Conservation (phyloP, 768 basidiomycete species). For the Cubamyces lactineus region DNA sequence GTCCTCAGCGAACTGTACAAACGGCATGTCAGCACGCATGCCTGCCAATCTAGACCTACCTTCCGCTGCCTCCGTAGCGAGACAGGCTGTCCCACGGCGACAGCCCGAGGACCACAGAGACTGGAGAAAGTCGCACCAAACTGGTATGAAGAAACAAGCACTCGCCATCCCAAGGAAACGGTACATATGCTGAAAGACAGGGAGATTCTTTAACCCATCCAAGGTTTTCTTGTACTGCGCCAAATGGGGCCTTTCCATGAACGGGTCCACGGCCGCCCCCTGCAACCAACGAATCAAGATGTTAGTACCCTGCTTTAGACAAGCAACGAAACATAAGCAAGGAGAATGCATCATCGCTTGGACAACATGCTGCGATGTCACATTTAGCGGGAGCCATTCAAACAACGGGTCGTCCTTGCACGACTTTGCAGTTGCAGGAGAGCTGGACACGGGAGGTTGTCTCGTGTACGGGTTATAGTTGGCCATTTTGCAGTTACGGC, state of each 20-base stretch:
- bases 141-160: constrained; percentile 18
- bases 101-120: neutral
- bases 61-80: too few relatives aligned
- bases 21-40: constrained; percentile 33
- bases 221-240: constrained; percentile 86
- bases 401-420: constrained; percentile 29
- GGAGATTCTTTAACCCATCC: constrained; percentile 81
- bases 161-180: constrained; percentile 89
- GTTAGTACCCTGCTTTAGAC: neutral
- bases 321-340: too few relatives aligned
- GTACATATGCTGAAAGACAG: constrained; percentile 90
- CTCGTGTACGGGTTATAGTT: constrained; percentile 31
- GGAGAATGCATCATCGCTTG: constrained; percentile 30
- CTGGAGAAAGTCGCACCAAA: too few relatives aligned
- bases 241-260: constrained; percentile 80
- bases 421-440: neutral
- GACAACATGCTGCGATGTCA: constrained; percentile 27
- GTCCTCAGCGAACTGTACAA: constrained; percentile 63
- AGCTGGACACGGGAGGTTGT: constrained; percentile 22
- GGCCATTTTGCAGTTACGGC: neutral
- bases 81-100: constrained; percentile 1
- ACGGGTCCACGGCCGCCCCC: constrained; percentile 85
- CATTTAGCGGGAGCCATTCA: constrained; percentile 33
- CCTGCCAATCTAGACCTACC: too few relatives aligned
- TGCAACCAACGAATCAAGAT: constrained; percentile 35